Conservation (phyloP, 805 yeast genomes). For the Saturnispora mendoncae region DNA sequence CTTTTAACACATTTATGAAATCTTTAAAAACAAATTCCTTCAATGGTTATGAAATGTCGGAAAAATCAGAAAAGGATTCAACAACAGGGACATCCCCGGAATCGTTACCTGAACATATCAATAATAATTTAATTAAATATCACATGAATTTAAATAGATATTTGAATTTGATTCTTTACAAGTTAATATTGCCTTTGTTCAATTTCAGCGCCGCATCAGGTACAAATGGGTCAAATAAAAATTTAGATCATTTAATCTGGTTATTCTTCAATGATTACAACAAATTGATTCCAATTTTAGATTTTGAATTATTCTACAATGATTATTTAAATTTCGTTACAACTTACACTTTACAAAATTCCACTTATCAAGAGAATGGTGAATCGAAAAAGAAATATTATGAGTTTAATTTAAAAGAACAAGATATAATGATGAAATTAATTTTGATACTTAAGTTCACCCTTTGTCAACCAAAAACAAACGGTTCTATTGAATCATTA, state of each 20-base stretch:
- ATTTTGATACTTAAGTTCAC: constrained; percentile 46
- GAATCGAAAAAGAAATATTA: constrained; percentile 32
- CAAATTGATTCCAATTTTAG: constrained; percentile 46
- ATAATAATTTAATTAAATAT: constrained; percentile 22
- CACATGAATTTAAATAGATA: constrained; percentile 31
- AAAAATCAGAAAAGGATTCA: constrained; percentile 3
- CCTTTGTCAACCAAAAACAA: constrained; percentile 30
- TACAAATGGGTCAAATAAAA: constrained; percentile 21
- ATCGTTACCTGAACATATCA: constrained; percentile 6
- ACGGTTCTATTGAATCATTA: constrained; percentile 13
- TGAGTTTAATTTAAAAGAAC: constrained; percentile 27
- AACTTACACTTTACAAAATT: constrained; percentile 25
- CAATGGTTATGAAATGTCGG: constrained; percentile 22
- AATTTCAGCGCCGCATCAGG: constrained; percentile 8
- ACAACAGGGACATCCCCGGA: neutral
- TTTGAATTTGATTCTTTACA: constrained; percentile 27
- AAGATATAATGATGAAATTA: constrained; percentile 38
- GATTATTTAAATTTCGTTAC: constrained; percentile 42
- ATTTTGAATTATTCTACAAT: constrained; percentile 44
- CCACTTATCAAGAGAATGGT: constrained; percentile 34
- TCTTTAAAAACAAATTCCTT: constrained; percentile 22
- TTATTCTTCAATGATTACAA: constrained; percentile 45
- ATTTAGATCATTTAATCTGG: constrained; percentile 37
- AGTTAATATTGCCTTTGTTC: constrained; percentile 28
- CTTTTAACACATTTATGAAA: constrained; percentile 20